phyloP scores from a whole-genome alignment of 768 basidiomycete species.

The Pluteus cervinus region DNA sequence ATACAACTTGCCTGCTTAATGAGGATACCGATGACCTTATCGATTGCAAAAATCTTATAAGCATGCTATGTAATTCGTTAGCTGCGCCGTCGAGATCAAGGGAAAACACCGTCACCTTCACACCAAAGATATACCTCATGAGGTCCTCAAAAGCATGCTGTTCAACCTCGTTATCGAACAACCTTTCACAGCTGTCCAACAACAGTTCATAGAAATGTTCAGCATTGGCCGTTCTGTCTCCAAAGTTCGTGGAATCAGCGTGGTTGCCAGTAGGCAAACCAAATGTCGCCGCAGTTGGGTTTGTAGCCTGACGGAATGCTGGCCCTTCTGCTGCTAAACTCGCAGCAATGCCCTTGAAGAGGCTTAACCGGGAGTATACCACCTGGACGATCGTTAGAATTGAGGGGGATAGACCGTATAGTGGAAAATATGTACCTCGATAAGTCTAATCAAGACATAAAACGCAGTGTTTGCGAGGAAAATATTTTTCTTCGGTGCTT shows the following conservation, averaged over 20 bases:
- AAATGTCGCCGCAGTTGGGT: slow-evolving; percentile 20
- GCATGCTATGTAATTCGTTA: slow-evolving; percentile 41
- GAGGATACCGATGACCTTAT: slow-evolving; percentile 82
- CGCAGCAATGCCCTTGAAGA: slow-evolving; percentile 68
- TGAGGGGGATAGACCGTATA: slow-evolving; percentile 3
- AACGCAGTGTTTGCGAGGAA: slow-evolving; percentile 91
- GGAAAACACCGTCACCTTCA: slow-evolving; percentile 40
- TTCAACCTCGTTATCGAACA: slow-evolving; percentile 93
- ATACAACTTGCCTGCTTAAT: slow-evolving; percentile 71
- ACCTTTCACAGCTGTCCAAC: slow-evolving; percentile 79
- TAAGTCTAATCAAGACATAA: slow-evolving; percentile 76
- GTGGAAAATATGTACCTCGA: slow-evolving; percentile 59
- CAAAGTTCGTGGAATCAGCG: slow-evolving; percentile 20
- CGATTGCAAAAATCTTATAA: slow-evolving; percentile 89
- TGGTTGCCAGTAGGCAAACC: slow-evolving; percentile 22
- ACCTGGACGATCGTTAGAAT: slow-evolving; percentile 39
- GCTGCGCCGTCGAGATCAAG: neutral
- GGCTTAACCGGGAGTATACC: slow-evolving; percentile 72
- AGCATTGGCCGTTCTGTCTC: slow-evolving; percentile 36
- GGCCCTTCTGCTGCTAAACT: slow-evolving; percentile 31
- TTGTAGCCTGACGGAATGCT: slow-evolving; percentile 11
- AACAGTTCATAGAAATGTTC: slow-evolving; percentile 77
- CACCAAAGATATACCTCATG: slow-evolving; percentile 82
- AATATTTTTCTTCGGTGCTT: slow-evolving; percentile 46
- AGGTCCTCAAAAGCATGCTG: slow-evolving; percentile 85